These are phyloP conservation scores for Dendrobium catenatum DNA, from an alignment of 106 monocot species.

Conservation along the genomic window DNA sequence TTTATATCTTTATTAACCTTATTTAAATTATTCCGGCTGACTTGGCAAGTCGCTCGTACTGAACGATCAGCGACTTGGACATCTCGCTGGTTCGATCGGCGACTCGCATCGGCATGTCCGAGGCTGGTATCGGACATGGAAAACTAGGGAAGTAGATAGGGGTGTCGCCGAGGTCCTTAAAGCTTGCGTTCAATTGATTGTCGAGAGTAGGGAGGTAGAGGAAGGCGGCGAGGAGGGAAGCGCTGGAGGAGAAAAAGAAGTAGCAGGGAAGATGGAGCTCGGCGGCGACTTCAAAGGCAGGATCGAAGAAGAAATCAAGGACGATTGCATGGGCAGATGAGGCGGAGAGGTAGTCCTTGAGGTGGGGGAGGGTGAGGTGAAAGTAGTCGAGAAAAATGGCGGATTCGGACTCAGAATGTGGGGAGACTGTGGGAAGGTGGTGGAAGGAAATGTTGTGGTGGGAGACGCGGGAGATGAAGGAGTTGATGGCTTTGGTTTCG, in stretches of 20 bases:
- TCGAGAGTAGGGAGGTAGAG: conserved; percentile 3
- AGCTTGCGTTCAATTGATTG: conserved; percentile 2
- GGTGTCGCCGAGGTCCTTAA: conserved; percentile 20
- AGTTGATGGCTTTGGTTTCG: not conserved
- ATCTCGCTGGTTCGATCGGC: conserved; percentile 11
- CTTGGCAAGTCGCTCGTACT: not conserved
- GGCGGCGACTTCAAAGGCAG: conserved; percentile 5
- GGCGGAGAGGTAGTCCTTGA: conserved; percentile 2
- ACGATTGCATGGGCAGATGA: conserved; percentile 6
- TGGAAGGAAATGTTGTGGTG: conserved; percentile 26
- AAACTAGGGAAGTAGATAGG: conserved; percentile 27
- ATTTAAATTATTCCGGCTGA: conserved; percentile 17
- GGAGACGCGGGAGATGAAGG: conserved; percentile 9
- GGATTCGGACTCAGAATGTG: not conserved
- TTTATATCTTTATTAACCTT: too few relatives aligned
- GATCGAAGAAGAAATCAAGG: conserved; percentile 10
- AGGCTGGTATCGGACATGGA: conserved; percentile 15
- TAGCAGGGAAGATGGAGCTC: conserved; percentile 12
- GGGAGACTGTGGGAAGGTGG: not conserved
- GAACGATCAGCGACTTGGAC: conserved; percentile 1
- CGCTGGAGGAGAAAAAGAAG: conserved; percentile 13
- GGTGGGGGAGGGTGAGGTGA: conserved; percentile 9
- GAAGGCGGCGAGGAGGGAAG: conserved; percentile 11
- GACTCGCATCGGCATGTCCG: conserved; percentile 10
- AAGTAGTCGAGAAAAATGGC: not conserved